A percentile compares a stretch with the other conserved stretches of the same genome.
Evolutionary conservation across 2,329 filamentous ascomycete species (phyloP).

Genomic region (Cylindrodendrum hubeiense): DNA sequence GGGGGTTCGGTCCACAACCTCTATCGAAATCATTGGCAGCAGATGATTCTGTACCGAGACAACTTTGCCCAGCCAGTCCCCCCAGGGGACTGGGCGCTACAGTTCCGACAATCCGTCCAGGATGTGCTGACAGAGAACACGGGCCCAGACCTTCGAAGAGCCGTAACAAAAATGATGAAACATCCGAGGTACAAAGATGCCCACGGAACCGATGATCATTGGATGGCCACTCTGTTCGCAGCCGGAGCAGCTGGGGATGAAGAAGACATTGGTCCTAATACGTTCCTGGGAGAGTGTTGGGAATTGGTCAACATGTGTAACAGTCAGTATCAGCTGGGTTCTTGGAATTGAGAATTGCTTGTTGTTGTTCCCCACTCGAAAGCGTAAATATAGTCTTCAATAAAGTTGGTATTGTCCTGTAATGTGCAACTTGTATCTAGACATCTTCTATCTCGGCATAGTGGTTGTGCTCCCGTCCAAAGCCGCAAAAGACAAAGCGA

Average conservation of each 20-base stretch:
- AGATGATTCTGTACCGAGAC: conserved; percentile 1
- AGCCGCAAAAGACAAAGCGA: too few relatives aligned
- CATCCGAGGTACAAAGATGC: conserved; percentile 10
- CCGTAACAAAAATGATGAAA: conserved; percentile 6
- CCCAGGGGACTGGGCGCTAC: conserved; percentile 2
- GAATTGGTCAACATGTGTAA: conserved; percentile 24
- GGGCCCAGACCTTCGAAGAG: not conserved
- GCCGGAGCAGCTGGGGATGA: conserved; percentile 7
- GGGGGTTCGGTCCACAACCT: conserved; percentile 9
- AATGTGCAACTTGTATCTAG: too few relatives aligned
- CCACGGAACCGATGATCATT: conserved; percentile 18
- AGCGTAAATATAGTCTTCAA: too few relatives aligned
- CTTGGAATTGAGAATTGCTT: not conserved
- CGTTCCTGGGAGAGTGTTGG: conserved; percentile 12
- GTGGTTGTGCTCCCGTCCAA: too few relatives aligned
- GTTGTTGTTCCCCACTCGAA: too few relatives aligned
- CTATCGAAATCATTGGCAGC: conserved; percentile 8
- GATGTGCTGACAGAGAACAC: not conserved
- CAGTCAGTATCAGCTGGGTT: conserved; percentile 8
- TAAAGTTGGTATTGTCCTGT: too few relatives aligned
- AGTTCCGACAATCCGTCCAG: conserved; percentile 6
- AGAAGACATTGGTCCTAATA: not conserved
- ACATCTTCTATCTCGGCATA: too few relatives aligned
- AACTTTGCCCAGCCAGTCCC: conserved; percentile 12
- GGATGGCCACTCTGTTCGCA: conserved; percentile 10